Evolutionary conservation across 306 rosid species (phyloP).

Genomic region (Fragaria iinumae): DNA sequence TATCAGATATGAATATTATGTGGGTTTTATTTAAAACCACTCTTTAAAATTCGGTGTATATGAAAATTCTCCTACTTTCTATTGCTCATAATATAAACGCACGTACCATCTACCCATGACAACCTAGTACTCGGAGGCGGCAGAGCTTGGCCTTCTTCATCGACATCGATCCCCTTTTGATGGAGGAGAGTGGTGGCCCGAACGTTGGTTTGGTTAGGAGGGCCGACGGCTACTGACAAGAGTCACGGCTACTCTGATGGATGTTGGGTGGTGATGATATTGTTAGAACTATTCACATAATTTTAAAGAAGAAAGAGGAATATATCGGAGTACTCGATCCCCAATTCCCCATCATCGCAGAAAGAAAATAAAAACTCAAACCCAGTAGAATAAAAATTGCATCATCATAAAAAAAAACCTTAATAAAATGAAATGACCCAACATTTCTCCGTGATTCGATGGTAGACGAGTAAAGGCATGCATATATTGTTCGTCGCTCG

Average conservation of each 20-base stretch:
- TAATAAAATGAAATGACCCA: neutral
- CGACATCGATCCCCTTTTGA: neutral
- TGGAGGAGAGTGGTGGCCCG: constrained; percentile 3
- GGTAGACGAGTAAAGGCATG: neutral
- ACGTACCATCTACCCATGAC: neutral
- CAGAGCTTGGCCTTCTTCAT: neutral
- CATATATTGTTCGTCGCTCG: neutral
- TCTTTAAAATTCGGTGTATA: too few relatives aligned
- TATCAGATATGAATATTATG: too few relatives aligned
- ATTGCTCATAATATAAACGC: neutral
- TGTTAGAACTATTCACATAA: neutral
- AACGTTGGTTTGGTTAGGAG: neutral
- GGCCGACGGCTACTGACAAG: neutral
- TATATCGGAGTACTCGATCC: neutral
- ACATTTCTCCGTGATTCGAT: neutral
- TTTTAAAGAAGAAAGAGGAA: neutral
- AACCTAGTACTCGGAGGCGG: neutral
- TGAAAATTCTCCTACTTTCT: too few relatives aligned
- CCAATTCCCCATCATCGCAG: neutral
- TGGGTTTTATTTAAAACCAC: too few relatives aligned
- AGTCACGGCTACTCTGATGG: neutral
- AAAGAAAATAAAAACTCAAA: neutral
- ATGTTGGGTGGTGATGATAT: neutral
- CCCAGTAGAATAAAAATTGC: neutral
- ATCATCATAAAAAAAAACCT: neutral